Base-by-base conservation (phyloP, 2,329 filamentous ascomycete species). In the Colletotrichum eremochloae region DNA sequence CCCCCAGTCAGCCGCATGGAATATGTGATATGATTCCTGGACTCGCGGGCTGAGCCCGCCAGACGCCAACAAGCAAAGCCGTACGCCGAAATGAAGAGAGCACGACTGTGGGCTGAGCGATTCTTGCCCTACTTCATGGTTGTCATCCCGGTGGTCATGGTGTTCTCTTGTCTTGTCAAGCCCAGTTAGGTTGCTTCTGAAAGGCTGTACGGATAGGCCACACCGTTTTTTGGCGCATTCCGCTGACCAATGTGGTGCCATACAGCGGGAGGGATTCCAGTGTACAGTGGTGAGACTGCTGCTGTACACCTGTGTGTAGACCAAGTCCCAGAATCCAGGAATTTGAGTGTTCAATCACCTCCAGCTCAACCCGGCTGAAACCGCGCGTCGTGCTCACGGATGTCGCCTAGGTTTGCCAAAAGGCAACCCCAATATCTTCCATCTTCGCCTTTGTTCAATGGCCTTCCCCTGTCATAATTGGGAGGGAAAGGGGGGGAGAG, bases 1-100 rank as follows among this genome's bases (percentile, higher is more conserved):
- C 24, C 66, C 50, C 65, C 57, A 71, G 48, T 55, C 15, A 67
- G 56, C 31, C 50, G 57, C 64, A 68, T 68, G 64, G 29, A 31
- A 62, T 24, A 44, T 62, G 55, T 63, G 33, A 42, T 56, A 24
- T 24, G 56, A 56, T 11, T 36, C 58, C n/a, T 36, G 29, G 42
- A 15, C 58, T 46, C 7, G 24, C 46, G 48, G 12, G n/a, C 20
- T 58, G 3, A 11, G 14, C 46, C 53, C 60, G 55, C 38, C 62
- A 55, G 67, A 60, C 20, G 44, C 42, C 20, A 36, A 31, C 55
- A 53, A 15, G 46, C 55, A 56, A 24, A 24, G 24, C 24, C 24
- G 48, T 15, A 46, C 12, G 18, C 52, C 12, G 36, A 42, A 67
- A 31, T 42, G 36, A 48, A 56, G 31, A 46, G 38, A 55, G 55